phyloP scores from a whole-genome alignment of 2,329 filamentous ascomycete genomes.

The Colletotrichum agaves region DNA sequence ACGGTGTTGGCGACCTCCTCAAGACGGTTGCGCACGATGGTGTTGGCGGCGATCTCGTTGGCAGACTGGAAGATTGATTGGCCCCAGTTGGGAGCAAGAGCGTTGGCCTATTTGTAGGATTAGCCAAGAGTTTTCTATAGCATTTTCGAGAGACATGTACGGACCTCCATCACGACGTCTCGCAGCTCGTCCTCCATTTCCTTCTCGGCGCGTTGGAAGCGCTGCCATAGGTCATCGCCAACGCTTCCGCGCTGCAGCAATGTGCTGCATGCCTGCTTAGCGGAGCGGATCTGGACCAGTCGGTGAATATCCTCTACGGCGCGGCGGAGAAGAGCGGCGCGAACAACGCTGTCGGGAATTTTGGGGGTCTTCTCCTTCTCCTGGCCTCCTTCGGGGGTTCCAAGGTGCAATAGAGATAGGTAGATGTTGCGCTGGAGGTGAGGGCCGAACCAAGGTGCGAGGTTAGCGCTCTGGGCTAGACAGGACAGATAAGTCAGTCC shows the following conservation, averaged over 20 bases:
- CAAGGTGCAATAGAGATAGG: slow-evolving; percentile 87
- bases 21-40: slow-evolving; percentile 77
- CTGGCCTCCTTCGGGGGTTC: slow-evolving; percentile 66
- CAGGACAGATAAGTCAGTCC: slow-evolving; percentile 34
- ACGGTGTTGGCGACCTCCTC: slow-evolving; percentile 79
- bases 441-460: slow-evolving; percentile 93
- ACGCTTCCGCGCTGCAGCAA: slow-evolving; percentile 91
- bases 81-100: slow-evolving; percentile 88
- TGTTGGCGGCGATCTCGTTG: slow-evolving; percentile 93
- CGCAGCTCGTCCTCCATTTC: slow-evolving; percentile 97
- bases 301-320: slow-evolving; percentile 94
- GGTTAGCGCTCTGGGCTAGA: slow-evolving; percentile 79
- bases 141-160: slow-evolving; percentile 38
- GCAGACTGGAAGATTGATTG: slow-evolving; percentile 96
- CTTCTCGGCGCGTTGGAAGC: slow-evolving; percentile 91
- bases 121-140: not conserved
- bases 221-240: slow-evolving; percentile 94
- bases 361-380: slow-evolving; percentile 77
- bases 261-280: slow-evolving; percentile 87
- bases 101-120: slow-evolving; percentile 77
- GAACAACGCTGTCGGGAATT: slow-evolving; percentile 85
- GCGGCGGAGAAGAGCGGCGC: slow-evolving; percentile 87
- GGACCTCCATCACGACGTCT: slow-evolving; percentile 92
- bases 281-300: slow-evolving; percentile 86
- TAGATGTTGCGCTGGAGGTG: slow-evolving; percentile 96